Base-by-base conservation (phyloP, 2,329 filamentous ascomycete genomes). In the Venturiaceae sp. region DNA sequence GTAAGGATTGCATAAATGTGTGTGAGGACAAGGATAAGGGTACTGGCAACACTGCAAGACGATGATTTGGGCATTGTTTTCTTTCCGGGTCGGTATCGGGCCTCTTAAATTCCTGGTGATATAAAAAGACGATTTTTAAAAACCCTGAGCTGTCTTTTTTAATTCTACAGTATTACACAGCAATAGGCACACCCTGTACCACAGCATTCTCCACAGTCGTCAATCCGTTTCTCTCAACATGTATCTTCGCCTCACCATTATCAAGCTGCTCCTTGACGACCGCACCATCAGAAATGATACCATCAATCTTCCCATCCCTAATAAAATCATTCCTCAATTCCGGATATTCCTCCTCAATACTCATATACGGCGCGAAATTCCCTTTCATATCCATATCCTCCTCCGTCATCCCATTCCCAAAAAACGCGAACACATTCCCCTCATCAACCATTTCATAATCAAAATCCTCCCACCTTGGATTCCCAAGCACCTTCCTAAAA, bases 401-500 rank as follows among this genome's bases (percentile, higher is more conserved):
- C 50, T 53, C 50, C 7, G 50, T 53, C 50, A 53, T 53, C 13
- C 71, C 71, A 62, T 73, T 73, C 7, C 71, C 72, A 23, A 73
- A 53, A 65, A 68, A 73, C 2, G 67, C 66, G 56, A 72, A 72
- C 16, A 69, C 44, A 47, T 71, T 72, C 19, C 32, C 50, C 28
- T 53, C 50, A 53, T 53, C 50, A 14, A 53, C 13, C 30, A 72
- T 72, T 60, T 66, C 70, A 28, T 78, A 64, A 7, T 79, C 72
- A 65, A 74, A 75, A 62, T 81, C 78, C 37, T 81, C 78, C 47
- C 69, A 67, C 0, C 77, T 67, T 1, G 75, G 65, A 47, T 79
- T 72, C 58, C 69, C 69, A 44, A 80, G 62, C 6, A 72, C 72
- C 62, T 80, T 75, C 47, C 80, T 73, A 60, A 76, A 79, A 64